phyloP scores from a whole-genome alignment of 2,329 filamentous ascomycete genomes.

The Fusarium metavorans region DNA sequence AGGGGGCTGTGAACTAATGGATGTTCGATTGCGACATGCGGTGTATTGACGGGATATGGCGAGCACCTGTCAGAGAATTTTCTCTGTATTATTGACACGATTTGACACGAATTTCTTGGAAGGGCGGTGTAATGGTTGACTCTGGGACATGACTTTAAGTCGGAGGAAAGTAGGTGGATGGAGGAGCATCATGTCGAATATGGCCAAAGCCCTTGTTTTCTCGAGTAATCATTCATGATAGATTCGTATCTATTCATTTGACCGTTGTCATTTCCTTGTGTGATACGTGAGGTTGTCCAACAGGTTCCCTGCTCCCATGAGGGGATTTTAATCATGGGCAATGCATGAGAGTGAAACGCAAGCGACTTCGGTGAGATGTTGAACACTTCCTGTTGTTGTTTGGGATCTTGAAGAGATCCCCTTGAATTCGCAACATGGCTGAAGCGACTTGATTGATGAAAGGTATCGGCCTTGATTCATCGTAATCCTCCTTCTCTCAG shows the following conservation, averaged over 20 bases:
- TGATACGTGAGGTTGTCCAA: neutral
- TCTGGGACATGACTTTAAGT: slow-evolving; percentile 48
- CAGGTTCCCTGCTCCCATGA: neutral
- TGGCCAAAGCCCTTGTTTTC: slow-evolving; percentile 37
- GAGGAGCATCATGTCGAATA: slow-evolving; percentile 43
- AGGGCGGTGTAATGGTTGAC: slow-evolving; percentile 48
- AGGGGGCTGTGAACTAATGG: slow-evolving; percentile 47
- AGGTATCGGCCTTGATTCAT: neutral
- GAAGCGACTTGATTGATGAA: neutral
- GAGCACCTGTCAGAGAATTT: slow-evolving; percentile 44
- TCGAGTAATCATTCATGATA: slow-evolving; percentile 27
- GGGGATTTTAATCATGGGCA: neutral
- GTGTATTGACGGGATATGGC: slow-evolving; percentile 36
- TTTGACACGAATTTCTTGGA: slow-evolving; percentile 53
- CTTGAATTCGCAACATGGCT: neutral
- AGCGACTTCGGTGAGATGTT: neutral
- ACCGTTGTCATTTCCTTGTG: neutral
- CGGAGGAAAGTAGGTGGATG: slow-evolving; percentile 42
- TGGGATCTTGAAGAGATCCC: neutral
- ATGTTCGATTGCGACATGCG: slow-evolving; percentile 17
- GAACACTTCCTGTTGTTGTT: neutral
- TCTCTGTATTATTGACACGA: slow-evolving; percentile 48
- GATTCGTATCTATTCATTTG: slow-evolving; percentile 9
- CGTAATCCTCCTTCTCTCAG: neutral
- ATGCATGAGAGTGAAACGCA: neutral